Conservation (phyloP, 1,284 basidiomycete species). For the Cutaneotrichosporon sp. region DNA sequence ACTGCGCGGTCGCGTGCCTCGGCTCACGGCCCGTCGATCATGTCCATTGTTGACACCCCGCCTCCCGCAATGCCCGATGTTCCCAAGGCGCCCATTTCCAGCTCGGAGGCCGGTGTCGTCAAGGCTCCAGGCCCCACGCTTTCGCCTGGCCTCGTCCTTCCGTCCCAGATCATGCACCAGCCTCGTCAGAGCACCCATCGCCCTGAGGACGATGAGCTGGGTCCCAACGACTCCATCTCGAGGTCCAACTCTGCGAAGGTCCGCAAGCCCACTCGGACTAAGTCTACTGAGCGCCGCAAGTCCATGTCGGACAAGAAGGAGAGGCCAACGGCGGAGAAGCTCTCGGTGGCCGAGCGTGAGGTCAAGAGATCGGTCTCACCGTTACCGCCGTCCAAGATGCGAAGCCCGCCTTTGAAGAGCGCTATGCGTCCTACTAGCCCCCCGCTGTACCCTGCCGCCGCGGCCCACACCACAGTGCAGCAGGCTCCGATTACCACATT, state of each 20-base stretch:
- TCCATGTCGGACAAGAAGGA: constrained; percentile 14
- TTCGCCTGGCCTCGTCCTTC: constrained; percentile 15
- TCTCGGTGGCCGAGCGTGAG: background rate
- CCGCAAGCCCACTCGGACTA: background rate
- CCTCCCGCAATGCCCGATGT: constrained; percentile 44
- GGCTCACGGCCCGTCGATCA: constrained; percentile 22
- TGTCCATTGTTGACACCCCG: constrained; percentile 34
- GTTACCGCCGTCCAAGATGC: constrained; percentile 37
- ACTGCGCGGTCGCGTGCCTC: constrained; percentile 15
- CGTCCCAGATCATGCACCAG: background rate
- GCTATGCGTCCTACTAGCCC: constrained; percentile 43
- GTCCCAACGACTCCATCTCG: constrained; percentile 25
- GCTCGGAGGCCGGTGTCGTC: constrained; percentile 26
- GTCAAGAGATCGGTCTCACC: constrained; percentile 20
- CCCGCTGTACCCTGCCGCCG: constrained; percentile 8
- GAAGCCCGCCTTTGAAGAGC: constrained; percentile 46
- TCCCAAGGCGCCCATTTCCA: constrained; percentile 44
- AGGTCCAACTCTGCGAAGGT: constrained; percentile 14
- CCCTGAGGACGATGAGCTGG: constrained; percentile 10
- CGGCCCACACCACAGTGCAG: constrained; percentile 5
- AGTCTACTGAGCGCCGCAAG: background rate
- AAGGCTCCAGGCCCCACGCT: constrained; percentile 43
- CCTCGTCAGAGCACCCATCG: background rate
- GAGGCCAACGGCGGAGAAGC: background rate
- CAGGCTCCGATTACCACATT: constrained; percentile 23